Evolutionary conservation across 176 grass and related monocot genomes (phyloP), one percentile per base, ranked within the genome.

Genomic region (Aegilops longissima): DNA sequence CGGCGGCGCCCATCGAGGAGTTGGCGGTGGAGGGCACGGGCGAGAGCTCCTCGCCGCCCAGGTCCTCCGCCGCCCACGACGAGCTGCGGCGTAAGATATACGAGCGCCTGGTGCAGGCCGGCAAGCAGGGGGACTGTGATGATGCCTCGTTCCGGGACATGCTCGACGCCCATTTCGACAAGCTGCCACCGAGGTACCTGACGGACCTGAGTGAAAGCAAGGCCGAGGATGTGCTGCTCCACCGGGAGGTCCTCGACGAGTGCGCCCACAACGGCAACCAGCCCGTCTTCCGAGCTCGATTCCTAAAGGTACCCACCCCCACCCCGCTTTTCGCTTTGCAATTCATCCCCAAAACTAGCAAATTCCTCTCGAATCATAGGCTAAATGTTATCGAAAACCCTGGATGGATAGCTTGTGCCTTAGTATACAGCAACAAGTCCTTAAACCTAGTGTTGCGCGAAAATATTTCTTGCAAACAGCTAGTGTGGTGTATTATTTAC

Each of bases 161-260:
- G 25, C 81, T 98, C 64, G 45, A 69, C 8, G 81, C 29, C 5
- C 93, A 98, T 88, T 87, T 98, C 12, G 34, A 52, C 73, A 79
- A 86, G 36, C 68, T 98, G 66, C 93, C 96, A 24, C 6, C 1
- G 18, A 89, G 93, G 35, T 98, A 98, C 76, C 56, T 89, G 24
- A 49, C 77, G 58, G 93, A 95, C 86, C 67, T 93, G 14, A 84
- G 92, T 42, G 76, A 86, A 2, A 66, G 76, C 18, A 89, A 77
- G 70, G 88, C 79, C 8, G 96, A 92, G 38, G 96, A 98, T 79
- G 74, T 95, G 14, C 84, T 95, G 23, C 88, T 98, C 17, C 96
- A 98, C 87, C 82, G 81, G 70, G 61, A 47, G 56, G 93, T 98
- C 81, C 93, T 98, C 78, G 78, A 80, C 59, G 81, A 90, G 40